Percentiles rank a stretch among this genome's conserved stretches.
These are phyloP conservation scores for Hanseniaspora thailandica DNA, from an alignment of 805 yeast species.

Conservation along the genomic window DNA sequence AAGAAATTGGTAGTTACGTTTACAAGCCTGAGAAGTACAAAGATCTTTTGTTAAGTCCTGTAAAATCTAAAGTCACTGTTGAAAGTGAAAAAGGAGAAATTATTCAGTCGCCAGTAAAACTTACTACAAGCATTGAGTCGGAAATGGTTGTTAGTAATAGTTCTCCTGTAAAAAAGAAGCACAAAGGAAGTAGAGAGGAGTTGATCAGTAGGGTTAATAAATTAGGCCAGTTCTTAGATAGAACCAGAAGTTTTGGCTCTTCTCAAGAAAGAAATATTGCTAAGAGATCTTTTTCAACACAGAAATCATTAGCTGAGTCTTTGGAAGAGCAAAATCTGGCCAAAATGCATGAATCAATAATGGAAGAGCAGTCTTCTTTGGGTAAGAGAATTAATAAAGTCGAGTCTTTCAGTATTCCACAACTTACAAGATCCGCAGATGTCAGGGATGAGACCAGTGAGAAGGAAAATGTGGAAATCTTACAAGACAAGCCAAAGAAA, in stretches of 20 bases:
- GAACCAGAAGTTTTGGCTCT: not conserved
- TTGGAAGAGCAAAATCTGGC: not conserved
- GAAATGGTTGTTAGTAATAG: not conserved
- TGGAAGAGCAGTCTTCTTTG: not conserved
- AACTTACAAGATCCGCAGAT: not conserved
- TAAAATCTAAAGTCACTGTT: not conserved
- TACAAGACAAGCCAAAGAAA: not conserved
- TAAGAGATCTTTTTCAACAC: not conserved
- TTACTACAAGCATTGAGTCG: too few relatives aligned
- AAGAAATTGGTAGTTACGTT: not conserved
- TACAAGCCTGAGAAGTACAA: not conserved
- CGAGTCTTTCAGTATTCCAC: not conserved
- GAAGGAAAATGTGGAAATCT: not conserved
- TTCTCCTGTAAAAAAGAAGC: constrained; percentile 1
- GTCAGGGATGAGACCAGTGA: not conserved
- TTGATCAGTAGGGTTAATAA: not conserved
- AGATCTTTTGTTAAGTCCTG: not conserved
- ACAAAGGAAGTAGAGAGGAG: not conserved
- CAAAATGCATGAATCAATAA: not conserved
- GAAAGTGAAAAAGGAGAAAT: not conserved
- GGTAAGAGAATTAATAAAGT: not conserved
- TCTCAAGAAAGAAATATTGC: not conserved
- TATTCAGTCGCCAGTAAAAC: constrained; percentile 8
- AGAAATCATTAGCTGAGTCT: not conserved
- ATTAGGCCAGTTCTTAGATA: not conserved